Evolutionary conservation across 2,329 filamentous ascomycete species (phyloP).

Genomic region (Diaporthe citriasiana): DNA sequence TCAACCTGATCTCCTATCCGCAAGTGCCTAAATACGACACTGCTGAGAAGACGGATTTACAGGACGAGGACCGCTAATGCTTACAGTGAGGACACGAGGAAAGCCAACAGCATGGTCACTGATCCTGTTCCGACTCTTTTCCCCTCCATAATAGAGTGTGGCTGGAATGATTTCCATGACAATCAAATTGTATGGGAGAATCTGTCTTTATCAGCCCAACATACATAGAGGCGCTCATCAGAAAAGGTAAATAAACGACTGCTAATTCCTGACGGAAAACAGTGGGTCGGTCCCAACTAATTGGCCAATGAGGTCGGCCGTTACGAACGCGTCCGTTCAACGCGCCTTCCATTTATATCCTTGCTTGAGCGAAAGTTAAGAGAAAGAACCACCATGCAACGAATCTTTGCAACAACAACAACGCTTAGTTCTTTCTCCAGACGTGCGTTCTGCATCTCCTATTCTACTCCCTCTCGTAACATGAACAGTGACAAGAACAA

Average conservation of each 20-base stretch:
- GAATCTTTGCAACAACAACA: constrained; percentile 19
- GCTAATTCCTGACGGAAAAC: neutral
- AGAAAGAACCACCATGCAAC: constrained; percentile 19
- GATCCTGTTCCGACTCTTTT: neutral
- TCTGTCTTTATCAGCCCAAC: neutral
- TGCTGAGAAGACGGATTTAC: neutral
- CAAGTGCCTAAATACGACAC: neutral
- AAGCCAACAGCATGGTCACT: neutral
- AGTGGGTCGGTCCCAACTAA: neutral
- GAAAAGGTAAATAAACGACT: neutral
- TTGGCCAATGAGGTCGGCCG: constrained; percentile 41
- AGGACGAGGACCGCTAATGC: neutral
- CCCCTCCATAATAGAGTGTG: neutral
- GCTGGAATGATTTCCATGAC: neutral
- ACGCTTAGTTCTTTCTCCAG: constrained; percentile 10
- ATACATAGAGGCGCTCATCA: neutral
- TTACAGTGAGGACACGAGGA: neutral
- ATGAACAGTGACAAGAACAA: constrained; percentile 54
- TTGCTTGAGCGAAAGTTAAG: constrained; percentile 16
- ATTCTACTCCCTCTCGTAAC: constrained; percentile 36
- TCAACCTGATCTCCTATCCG: neutral
- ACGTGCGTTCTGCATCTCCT: constrained; percentile 10
- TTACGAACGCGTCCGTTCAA: constrained; percentile 38
- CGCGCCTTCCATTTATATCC: constrained; percentile 37
- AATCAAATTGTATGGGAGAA: neutral